These are phyloP conservation scores for Barnettozyma hawaiiensis DNA, from an alignment of 1,139 yeast species.

Conservation along the genomic window DNA sequence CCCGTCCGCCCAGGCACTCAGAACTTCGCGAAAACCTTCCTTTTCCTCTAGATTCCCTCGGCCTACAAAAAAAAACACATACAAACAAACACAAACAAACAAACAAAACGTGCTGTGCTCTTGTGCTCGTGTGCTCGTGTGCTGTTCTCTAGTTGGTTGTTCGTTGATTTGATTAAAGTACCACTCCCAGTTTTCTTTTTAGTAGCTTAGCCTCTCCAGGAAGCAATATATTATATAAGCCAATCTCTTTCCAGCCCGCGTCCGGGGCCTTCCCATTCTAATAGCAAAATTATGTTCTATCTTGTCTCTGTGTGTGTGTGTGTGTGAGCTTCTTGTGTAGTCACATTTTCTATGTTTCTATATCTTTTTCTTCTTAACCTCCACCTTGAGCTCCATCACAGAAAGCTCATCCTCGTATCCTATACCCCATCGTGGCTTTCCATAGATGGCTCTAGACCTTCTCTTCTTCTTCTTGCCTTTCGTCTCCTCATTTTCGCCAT, in stretches of 20 bases:
- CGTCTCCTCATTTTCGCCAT: background rate
- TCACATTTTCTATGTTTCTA: background rate
- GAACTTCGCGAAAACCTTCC: background rate
- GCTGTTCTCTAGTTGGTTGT: no score
- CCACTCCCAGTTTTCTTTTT: background rate
- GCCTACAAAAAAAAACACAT: no score
- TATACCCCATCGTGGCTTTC: constrained; percentile 14
- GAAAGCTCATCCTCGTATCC: constrained; percentile 14
- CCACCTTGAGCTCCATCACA: constrained; percentile 7
- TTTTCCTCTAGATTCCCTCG: no score
- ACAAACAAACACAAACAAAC: no score
- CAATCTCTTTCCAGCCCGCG: background rate
- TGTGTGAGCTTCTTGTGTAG: no score
- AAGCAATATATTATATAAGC: background rate
- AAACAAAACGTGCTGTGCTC: background rate
- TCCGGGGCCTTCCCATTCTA: no score
- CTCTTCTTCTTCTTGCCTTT: constrained; percentile 4
- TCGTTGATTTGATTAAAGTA: background rate
- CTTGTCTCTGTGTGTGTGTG: no score
- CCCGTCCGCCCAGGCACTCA: background rate
- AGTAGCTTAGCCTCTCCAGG: background rate
- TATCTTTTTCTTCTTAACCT: background rate
- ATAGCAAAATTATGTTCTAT: background rate
- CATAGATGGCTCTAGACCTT: constrained; percentile 1
- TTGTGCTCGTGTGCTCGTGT: no score